Evolutionary conservation across 495 filamentous ascomycete genomes (phyloP), one percentile per base, ranked within the genome.

Genomic region (Pseudoneurospora amorphoporcata): DNA sequence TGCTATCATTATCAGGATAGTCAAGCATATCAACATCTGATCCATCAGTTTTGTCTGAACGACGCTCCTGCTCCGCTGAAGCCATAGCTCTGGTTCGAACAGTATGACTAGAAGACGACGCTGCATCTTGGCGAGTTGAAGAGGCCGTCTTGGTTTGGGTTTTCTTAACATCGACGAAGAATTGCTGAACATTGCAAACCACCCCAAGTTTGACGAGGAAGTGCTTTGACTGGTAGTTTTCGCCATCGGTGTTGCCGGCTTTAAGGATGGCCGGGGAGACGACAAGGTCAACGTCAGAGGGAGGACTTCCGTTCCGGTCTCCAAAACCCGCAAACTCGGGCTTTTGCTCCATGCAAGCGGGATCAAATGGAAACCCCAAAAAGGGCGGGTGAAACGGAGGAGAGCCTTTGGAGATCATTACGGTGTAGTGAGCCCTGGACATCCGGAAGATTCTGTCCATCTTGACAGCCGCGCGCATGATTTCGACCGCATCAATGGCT

Each of bases 261-360:
- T 77, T 75, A 39, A 75, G 10, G 29, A 77, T 42, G 6, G 72
- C 72, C 0, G 75, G 75, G 0, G 72, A 73, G 14, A 74, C 41
- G 17, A n/a, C 65, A 1, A 73, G 38, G 32, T 74, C 71, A 37
- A 72, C 72, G 12, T 14, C 32, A 1, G 69, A 23, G 1, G 8
- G 12, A 4, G 7, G 16, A 12, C 9, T 43, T 3, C 42, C 42
- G 6, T 3, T 45, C 17, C 42, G 42, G 42, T 45, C 16, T 0
- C 0, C 42, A 4, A 69, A 9, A 0, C 5, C 17, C 9, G 61
- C 61, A 19, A 71, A 4, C 14, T 65, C 29, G 4, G 58, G 23
- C 35, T 38, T 19, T 10, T 32, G 4, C 7, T 72, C 61, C 72
- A 74, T 76, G 8, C 58, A 65, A n/a, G 71, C 61, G 1, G 58